Base-by-base conservation (phyloP, 179 eudicot genomes). In the Actinidia chinensis region DNA sequence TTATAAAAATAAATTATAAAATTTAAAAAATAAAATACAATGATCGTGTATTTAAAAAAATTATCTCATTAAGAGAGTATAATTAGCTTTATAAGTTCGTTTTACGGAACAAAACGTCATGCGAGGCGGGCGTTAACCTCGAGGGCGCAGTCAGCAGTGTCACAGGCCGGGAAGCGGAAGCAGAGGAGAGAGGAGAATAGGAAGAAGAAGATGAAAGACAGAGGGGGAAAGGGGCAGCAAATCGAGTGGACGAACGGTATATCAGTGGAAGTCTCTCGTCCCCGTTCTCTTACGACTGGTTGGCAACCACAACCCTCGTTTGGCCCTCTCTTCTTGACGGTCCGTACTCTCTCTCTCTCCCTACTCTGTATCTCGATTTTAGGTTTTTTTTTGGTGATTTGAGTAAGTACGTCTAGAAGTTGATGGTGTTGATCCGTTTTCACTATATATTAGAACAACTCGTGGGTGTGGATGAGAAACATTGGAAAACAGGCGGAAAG, bases 241-340 rank as follows among this genome's bases (percentile, higher is more conserved):
- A 9, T 44, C 90, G 40, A n/a, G 97, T 89, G 65, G 94, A 93
- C 66, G 95, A 93, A 51, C 85, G 92, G 42, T 94, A 94, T 79
- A 79, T 0, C 97, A 94, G 51, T 94, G 98, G 98, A 94, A 94
- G 81, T 89, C 95, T 4, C 87, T 93, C 9, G 93, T 94, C 40
- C 98, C 98, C 1, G 85, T 93, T 42, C 93, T 94, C 65, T n/a
- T 94, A 94, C 76, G 98, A 94, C 81, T 94, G 97, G 98, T 84
- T 94, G 4, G 92, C 56, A 94, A 93, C 68, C 97, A 94, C 85
- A 94, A 93, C n/a, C 81, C 98, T 94, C 76, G 87, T 94, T 63
- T 93, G 97, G 98, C 98, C 97, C 54, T 93, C 97, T 59, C 97
- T 93, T 94, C 98, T 60, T 93, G 98, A 92, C 82, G 98, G 98